Evolutionary conservation across 2,329 filamentous ascomycete genomes (phyloP), one percentile per base, ranked within the genome.

Genomic region (Rugonectria rugulosa): DNA sequence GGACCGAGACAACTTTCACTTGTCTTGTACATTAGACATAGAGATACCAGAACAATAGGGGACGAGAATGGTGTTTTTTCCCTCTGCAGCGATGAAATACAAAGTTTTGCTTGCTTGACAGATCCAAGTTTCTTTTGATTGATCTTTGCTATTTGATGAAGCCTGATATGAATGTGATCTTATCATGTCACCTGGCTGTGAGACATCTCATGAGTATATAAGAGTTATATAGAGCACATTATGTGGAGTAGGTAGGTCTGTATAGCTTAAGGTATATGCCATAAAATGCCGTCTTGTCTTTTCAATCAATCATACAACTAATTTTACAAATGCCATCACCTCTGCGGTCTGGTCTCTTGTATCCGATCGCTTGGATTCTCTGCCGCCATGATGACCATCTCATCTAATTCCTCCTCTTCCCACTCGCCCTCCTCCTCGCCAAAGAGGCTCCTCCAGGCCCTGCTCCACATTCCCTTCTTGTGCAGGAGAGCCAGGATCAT

Each of bases 391-490:
- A 66, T 65, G 19, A 70, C 69, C 68, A 75, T 75, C 53, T 75
- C 75, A 10, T 77, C 74, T 17, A 76, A 66, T 51, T 81, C 79
- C n/a, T 88, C 84, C 59, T 88, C 85, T 62, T 81, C 74, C 69
- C 79, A 73, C 14, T 86, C 85, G 15, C 84, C 80, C 2, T 82
- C 80, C 2, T 85, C 84, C 17, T 84, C 78, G 0, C 89, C 89
- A 51, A 85, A 79, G 0, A 90, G 75, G 52, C 85, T 84, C 52
- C 80, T 83, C 87, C 89, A 94, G n/a, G 94, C 85, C 14, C 92
- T 83, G 61, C 87, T 83, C 92, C 91, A 95, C 75, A 97, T 82
- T 0, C 93, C 94, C 77, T 92, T 96, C 83, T 99, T 99, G 75
- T 96, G 91, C 51, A 90, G 84, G 74, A 98, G 88, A 3, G 92